phyloP scores from a whole-genome alignment of 163 green algal genomes.

The Volvox carteri region DNA sequence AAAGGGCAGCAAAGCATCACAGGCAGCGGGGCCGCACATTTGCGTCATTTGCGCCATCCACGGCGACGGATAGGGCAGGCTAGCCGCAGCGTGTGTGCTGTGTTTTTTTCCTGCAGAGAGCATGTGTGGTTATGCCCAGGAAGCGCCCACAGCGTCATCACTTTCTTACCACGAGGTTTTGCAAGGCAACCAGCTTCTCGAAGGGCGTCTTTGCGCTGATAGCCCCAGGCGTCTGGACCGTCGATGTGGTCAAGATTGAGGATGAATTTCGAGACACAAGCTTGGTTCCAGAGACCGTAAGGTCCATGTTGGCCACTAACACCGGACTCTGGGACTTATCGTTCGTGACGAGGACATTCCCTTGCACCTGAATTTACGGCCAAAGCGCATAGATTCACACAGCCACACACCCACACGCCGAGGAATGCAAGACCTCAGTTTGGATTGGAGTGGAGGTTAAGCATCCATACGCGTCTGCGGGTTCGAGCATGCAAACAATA shows the following conservation, averaged over 20 bases:
- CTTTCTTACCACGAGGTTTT: conserved; percentile 22
- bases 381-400: background rate
- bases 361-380: conserved; percentile 9
- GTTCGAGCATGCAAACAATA: too few relatives aligned
- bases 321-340: background rate
- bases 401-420: background rate
- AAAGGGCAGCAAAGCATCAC: too few relatives aligned
- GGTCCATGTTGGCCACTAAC: conserved; percentile 17
- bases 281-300: background rate
- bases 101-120: too few relatives aligned
- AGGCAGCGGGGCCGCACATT: too few relatives aligned
- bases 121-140: too few relatives aligned
- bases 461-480: too few relatives aligned
- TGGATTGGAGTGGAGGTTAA: too few relatives aligned
- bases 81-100: too few relatives aligned
- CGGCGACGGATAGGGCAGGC: too few relatives aligned
- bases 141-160: too few relatives aligned
- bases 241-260: background rate
- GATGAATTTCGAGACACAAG: background rate
- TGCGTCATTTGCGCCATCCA: too few relatives aligned
- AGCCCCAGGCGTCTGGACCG: background rate
- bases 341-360: conserved; percentile 11
- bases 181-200: background rate
- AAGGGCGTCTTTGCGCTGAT: background rate
- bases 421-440: too few relatives aligned